These are phyloP conservation scores for Gentiana macrophylla DNA, from an alignment of 257 asterid genomes.

Conservation along the genomic window DNA sequence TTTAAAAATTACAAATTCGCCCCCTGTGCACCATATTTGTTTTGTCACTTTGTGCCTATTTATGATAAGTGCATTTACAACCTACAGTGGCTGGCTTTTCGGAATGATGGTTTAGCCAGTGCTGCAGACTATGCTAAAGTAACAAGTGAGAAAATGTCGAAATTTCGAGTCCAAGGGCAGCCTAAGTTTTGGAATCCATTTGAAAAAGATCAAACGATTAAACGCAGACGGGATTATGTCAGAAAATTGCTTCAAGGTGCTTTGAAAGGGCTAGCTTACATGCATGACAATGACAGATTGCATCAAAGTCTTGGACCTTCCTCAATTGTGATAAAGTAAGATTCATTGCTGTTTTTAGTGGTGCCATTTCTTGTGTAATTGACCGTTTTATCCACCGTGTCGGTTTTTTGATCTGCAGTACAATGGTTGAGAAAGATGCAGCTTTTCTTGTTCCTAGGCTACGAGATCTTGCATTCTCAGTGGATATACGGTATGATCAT, in stretches of 20 bases:
- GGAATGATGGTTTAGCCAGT: slow-evolving; percentile 72
- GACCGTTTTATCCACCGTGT: slow-evolving; percentile 4
- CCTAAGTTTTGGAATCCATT: slow-evolving; percentile 71
- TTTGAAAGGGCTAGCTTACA: too few relatives aligned
- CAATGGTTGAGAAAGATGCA: slow-evolving; percentile 73
- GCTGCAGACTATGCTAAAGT: slow-evolving; percentile 81
- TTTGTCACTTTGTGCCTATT: not conserved
- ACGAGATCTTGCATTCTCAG: slow-evolving; percentile 95
- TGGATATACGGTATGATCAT: slow-evolving; percentile 51
- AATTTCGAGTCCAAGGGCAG: slow-evolving; percentile 32
- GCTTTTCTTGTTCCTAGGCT: slow-evolving; percentile 76
- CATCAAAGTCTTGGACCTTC: slow-evolving; percentile 72
- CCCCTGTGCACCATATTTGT: not conserved
- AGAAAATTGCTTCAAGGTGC: slow-evolving; percentile 61
- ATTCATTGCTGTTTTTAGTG: slow-evolving; percentile 2
- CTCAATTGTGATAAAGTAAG: slow-evolving; percentile 78
- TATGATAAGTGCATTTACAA: slow-evolving; percentile 6
- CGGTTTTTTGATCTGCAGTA: slow-evolving; percentile 38
- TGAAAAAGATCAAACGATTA: slow-evolving; percentile 55
- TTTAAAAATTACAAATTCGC: too few relatives aligned
- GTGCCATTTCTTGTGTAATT: not conserved
- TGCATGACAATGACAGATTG: too few relatives aligned
- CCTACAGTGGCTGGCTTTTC: slow-evolving; percentile 90
- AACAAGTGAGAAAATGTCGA: slow-evolving; percentile 62
- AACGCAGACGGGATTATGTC: slow-evolving; percentile 54